Conservation (phyloP, 129 eudicot species). For the Dittrichia graveolens region DNA sequence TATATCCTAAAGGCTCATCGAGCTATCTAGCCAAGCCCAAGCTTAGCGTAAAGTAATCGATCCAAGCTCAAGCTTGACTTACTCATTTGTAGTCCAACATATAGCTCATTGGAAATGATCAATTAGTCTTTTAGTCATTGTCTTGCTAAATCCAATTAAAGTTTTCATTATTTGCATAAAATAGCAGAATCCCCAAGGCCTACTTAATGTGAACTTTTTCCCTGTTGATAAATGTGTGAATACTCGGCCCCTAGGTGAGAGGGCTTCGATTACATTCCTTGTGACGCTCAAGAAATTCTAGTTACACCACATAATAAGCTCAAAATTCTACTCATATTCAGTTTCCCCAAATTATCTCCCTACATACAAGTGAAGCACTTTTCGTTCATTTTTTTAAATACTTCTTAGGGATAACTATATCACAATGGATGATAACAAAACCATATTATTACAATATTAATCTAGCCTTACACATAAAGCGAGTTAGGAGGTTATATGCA, state of each 20-base stretch:
- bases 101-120: neutral
- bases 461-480: neutral
- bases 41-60: too few species aligned
- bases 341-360: neutral
- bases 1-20: too few species aligned
- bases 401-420: neutral
- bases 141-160: conserved; percentile 3
- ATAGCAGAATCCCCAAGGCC: neutral
- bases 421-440: neutral
- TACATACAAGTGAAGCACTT: neutral
- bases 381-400: neutral
- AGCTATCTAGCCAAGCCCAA: too few species aligned
- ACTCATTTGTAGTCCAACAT: neutral
- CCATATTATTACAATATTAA: neutral
- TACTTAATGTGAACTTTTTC: neutral
- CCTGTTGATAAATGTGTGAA: neutral
- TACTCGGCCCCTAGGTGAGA: neutral
- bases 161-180: neutral
- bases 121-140: conserved; percentile 2
- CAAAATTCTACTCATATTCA: neutral
- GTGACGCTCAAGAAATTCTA: neutral
- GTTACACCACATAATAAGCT: conserved; percentile 2
- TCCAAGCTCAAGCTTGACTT: too few species aligned
- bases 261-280: conserved; percentile 3
- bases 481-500: neutral